Evolutionary conservation across 2,329 filamentous ascomycete genomes (phyloP).

Genomic region (Scopulariopsis brevicaulis): DNA sequence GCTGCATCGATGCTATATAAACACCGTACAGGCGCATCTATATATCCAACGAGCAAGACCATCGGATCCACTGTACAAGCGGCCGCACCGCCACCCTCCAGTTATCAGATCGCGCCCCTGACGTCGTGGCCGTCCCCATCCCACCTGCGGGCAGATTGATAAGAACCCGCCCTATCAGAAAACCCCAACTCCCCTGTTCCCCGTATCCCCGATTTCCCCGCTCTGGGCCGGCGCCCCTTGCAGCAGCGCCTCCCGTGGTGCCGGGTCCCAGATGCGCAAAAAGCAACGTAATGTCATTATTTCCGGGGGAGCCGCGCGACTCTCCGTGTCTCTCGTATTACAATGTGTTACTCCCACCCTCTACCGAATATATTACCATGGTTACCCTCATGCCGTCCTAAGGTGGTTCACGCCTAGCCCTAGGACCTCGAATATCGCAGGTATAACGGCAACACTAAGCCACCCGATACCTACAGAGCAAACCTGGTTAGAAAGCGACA

Average conservation of each 20-base stretch:
- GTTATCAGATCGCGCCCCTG: background rate
- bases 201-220: background rate
- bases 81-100: background rate
- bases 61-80: background rate
- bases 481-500: conserved; percentile 8
- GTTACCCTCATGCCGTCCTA: conserved; percentile 5
- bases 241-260: background rate
- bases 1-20: too few species aligned
- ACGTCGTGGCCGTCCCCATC: background rate
- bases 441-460: conserved; percentile 67
- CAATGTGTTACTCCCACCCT: background rate
- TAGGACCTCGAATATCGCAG: conserved; percentile 57
- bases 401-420: conserved; percentile 34
- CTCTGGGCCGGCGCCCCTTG: background rate
- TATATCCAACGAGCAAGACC: background rate
- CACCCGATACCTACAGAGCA: conserved; percentile 59
- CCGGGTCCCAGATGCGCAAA: background rate
- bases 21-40: background rate
- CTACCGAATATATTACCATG: background rate
- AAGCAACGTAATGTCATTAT: background rate
- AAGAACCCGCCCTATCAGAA: background rate
- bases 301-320: background rate
- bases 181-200: background rate
- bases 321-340: background rate
- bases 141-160: background rate